phyloP scores from a whole-genome alignment of 129 eudicot species.

The Artemisia annua region DNA sequence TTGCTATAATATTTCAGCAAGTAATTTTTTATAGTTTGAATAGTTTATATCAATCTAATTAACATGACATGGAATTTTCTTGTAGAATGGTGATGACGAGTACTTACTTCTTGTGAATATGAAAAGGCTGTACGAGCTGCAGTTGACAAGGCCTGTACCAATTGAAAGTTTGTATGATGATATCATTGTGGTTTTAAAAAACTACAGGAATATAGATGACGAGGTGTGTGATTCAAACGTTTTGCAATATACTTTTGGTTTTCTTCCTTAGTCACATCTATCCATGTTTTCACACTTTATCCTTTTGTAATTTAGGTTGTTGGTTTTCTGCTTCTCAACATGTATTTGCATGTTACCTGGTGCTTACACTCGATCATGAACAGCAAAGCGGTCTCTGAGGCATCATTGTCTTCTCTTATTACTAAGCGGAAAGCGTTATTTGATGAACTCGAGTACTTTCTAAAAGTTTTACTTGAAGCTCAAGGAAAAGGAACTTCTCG shows the following conservation, averaged over 20 bases:
- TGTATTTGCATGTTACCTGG: conserved; percentile 89
- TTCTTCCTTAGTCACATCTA: not conserved
- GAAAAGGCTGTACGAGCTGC: conserved; percentile 94
- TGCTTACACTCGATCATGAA: conserved; percentile 56
- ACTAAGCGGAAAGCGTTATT: conserved; percentile 66
- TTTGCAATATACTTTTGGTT: conserved; percentile 11
- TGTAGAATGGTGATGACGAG: conserved; percentile 97
- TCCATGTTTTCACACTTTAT: conserved; percentile 3
- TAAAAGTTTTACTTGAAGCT: conserved; percentile 43
- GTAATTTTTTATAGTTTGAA: too few species aligned
- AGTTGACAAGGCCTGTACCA: conserved; percentile 56
- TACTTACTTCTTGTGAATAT: conserved; percentile 86
- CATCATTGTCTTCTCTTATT: conserved; percentile 56
- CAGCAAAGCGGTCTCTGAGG: conserved; percentile 63
- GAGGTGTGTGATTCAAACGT: conserved; percentile 53
- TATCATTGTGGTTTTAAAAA: conserved; percentile 49
- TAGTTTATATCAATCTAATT: not conserved
- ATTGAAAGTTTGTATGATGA: conserved; percentile 75
- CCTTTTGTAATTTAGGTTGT: conserved; percentile 54
- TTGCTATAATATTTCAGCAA: not conserved
- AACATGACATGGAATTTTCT: conserved; percentile 27
- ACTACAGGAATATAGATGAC: conserved; percentile 62
- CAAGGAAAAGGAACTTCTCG: conserved; percentile 53
- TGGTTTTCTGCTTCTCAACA: conserved; percentile 85
- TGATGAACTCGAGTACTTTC: conserved; percentile 58